Evolutionary conservation across 2,329 filamentous ascomycete genomes (phyloP).

Genomic region (Reticulascus tulasneorum): DNA sequence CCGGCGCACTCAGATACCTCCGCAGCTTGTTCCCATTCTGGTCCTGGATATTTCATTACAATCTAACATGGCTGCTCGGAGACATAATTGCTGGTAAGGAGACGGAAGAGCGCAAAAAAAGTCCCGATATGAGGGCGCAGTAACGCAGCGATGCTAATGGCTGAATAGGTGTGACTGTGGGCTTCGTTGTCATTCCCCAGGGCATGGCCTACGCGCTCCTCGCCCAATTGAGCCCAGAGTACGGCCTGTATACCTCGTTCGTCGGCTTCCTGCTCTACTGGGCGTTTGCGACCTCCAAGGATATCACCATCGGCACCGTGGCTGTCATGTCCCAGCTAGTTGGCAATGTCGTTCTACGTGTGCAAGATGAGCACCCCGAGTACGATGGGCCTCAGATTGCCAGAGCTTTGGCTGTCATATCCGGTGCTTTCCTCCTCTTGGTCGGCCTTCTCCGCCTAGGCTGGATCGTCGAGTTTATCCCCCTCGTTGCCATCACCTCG

Average conservation of each 20-base stretch:
- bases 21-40: slow-evolving; percentile 44
- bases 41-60: slow-evolving; percentile 40
- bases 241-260: slow-evolving; percentile 77
- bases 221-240: slow-evolving; percentile 64
- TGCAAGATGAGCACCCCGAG: slow-evolving; percentile 28
- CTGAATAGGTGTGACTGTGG: slow-evolving; percentile 54
- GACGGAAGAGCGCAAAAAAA: background rate
- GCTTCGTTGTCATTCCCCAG: slow-evolving; percentile 73
- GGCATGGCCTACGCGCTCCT: slow-evolving; percentile 76
- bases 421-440: slow-evolving; percentile 38
- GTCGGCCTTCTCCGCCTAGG: slow-evolving; percentile 44
- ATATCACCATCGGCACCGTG: slow-evolving; percentile 68
- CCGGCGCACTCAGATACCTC: slow-evolving; percentile 28
- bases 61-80: slow-evolving; percentile 13
- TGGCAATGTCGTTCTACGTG: slow-evolving; percentile 38
- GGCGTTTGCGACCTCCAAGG: slow-evolving; percentile 81
- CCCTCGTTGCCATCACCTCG: slow-evolving; percentile 44
- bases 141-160: background rate
- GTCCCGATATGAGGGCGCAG: background rate
- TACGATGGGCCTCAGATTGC: slow-evolving; percentile 37
- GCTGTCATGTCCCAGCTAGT: slow-evolving; percentile 49
- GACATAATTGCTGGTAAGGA: slow-evolving; percentile 13
- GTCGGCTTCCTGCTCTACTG: slow-evolving; percentile 77
- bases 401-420: slow-evolving; percentile 39
- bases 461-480: slow-evolving; percentile 49